Evolutionary conservation across 2,329 filamentous ascomycete genomes (phyloP).

Genomic region (Mariannaea elegans): DNA sequence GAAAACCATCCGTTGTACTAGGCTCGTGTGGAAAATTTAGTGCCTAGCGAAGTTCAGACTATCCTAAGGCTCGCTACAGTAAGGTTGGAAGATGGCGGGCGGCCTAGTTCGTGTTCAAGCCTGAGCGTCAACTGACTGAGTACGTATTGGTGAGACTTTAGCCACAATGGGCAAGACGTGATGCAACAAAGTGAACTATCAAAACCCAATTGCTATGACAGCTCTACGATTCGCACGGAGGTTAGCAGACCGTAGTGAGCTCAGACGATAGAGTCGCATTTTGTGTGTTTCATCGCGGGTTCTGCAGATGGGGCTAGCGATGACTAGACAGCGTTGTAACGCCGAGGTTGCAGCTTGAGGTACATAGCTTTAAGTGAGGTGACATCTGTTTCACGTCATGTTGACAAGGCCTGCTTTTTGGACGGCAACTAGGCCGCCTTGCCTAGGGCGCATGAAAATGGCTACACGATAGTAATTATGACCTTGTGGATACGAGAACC

Average conservation of each 20-base stretch:
- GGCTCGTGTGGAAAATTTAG: neutral
- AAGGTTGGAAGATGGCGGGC: constrained; percentile 92
- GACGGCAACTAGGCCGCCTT: too few relatives aligned
- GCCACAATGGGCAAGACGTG: too few relatives aligned
- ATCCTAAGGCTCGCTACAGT: constrained; percentile 77
- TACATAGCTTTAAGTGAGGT: too few relatives aligned
- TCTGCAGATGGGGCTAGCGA: neutral
- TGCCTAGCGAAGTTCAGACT: constrained; percentile 2
- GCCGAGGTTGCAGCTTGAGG: neutral
- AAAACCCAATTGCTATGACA: too few relatives aligned
- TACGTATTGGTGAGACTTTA: too few relatives aligned
- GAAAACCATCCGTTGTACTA: neutral
- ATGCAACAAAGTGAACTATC: too few relatives aligned
- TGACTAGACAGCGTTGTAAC: neutral
- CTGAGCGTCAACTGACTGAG: constrained; percentile 71
- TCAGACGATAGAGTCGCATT: neutral
- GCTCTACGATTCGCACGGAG: too few relatives aligned
- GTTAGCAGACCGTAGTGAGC: too few relatives aligned
- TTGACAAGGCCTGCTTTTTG: neutral
- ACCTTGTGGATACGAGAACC: too few relatives aligned
- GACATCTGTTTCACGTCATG: too few relatives aligned
- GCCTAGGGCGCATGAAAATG: too few relatives aligned
- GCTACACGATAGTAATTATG: too few relatives aligned
- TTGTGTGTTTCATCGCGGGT: neutral
- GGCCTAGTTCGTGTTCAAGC: constrained; percentile 86